Evolutionary conservation across 345 rosid species (phyloP).

Genomic region (Sonneratia alba): DNA sequence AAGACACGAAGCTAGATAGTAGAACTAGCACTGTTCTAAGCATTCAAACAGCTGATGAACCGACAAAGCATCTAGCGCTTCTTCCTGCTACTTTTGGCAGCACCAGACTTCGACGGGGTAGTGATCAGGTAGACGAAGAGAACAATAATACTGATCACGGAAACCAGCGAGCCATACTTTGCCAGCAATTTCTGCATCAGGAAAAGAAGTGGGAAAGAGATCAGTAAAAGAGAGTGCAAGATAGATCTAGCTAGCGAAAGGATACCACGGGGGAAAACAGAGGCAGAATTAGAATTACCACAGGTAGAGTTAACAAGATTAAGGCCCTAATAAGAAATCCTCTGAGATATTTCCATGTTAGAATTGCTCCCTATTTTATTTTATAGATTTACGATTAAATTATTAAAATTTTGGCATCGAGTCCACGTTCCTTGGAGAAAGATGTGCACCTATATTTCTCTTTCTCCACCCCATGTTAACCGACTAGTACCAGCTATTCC

Average conservation of each 20-base stretch:
- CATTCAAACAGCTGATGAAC: not conserved
- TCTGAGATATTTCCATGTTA: not conserved
- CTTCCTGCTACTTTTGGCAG: constrained; percentile 73
- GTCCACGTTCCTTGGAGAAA: not conserved
- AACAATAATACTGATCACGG: constrained; percentile 65
- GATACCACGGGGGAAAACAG: too few relatives aligned
- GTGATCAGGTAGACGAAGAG: constrained; percentile 58
- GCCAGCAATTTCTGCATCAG: constrained; percentile 68
- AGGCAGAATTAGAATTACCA: not conserved
- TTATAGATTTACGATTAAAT: not conserved
- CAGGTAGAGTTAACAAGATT: not conserved
- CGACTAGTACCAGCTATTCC: not conserved
- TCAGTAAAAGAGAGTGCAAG: not conserved
- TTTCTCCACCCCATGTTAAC: not conserved
- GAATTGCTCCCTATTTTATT: not conserved
- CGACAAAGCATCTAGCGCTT: constrained; percentile 33
- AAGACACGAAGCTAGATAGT: not conserved
- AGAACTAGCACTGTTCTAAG: not conserved
- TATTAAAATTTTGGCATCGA: not conserved
- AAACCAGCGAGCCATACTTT: constrained; percentile 73
- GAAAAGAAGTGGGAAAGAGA: not conserved
- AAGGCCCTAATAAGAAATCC: not conserved
- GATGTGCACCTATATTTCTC: not conserved
- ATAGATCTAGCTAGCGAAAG: not conserved
- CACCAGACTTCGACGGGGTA: constrained; percentile 59